These are phyloP conservation scores for Euptelea pleiosperma DNA, from an alignment of 164 flowering plant genomes.

Conservation along the genomic window DNA sequence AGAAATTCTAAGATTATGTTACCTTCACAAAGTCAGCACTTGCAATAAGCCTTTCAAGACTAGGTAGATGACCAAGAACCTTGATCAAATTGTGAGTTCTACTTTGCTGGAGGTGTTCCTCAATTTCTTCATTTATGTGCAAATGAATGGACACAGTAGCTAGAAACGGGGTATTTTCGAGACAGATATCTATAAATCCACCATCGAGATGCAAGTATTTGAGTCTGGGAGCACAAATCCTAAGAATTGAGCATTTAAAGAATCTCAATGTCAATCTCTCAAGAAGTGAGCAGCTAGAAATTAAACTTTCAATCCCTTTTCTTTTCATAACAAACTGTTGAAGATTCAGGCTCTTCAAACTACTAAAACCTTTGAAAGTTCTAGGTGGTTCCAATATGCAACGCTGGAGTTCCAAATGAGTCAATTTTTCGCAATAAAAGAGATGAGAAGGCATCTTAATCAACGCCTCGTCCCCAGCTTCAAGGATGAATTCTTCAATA, in stretches of 20 bases:
- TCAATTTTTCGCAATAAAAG: constrained; percentile 43
- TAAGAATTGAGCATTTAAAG: constrained; percentile 7
- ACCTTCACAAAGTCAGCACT: too few relatives aligned
- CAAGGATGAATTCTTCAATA: constrained; percentile 48
- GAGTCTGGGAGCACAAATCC: constrained; percentile 12
- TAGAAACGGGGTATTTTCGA: too few relatives aligned
- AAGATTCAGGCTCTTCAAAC: constrained; percentile 46
- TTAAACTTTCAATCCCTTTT: constrained; percentile 32
- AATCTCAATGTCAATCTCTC: constrained; percentile 12
- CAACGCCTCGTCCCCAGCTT: constrained; percentile 49
- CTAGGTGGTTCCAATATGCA: constrained; percentile 55
- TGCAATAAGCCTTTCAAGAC: too few relatives aligned
- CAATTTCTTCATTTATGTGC: too few relatives aligned
- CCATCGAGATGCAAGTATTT: constrained; percentile 10
- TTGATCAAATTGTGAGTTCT: too few relatives aligned
- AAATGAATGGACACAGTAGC: too few relatives aligned
- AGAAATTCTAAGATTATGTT: too few relatives aligned
- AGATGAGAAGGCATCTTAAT: constrained; percentile 57
- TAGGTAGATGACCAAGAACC: too few relatives aligned
- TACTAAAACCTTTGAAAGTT: constrained; percentile 52
- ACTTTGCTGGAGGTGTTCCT: too few relatives aligned
- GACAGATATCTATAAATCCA: too few relatives aligned
- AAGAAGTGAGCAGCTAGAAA: constrained; percentile 10
- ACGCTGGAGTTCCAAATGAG: constrained; percentile 48
- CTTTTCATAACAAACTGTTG: constrained; percentile 42